Percentiles rank a stretch among this genome's conserved stretches.
Conservation (phyloP, 345 rosid genomes). For the Eucalyptus regnans region DNA sequence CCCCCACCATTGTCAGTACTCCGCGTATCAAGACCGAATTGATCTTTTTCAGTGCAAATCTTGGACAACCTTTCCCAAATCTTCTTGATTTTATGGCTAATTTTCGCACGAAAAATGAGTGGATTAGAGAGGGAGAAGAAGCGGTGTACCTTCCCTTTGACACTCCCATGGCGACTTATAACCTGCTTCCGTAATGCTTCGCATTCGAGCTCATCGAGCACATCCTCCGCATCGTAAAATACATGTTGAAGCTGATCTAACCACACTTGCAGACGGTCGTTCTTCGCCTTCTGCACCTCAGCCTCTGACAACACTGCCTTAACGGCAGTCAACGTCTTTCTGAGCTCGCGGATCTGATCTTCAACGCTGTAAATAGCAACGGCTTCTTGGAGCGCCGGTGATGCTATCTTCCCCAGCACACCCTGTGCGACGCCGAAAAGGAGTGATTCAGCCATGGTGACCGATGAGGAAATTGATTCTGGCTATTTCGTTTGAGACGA, state of each 20-base stretch:
- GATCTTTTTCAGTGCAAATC: not conserved
- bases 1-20: not conserved
- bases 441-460: not conserved
- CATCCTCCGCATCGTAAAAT: not conserved
- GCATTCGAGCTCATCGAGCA: not conserved
- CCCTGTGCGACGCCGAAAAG: not conserved
- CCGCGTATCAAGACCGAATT: not conserved
- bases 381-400: not conserved
- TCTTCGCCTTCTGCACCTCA: not conserved
- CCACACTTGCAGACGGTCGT: not conserved
- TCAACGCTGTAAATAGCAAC: accelerated
- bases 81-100: not conserved
- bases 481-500: not conserved
- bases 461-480: not conserved
- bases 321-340: not conserved
- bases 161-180: accelerated
- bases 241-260: not conserved
- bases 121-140: not conserved
- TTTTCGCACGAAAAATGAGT: not conserved
- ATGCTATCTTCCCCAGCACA: not conserved
- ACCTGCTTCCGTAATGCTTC: not conserved
- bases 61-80: not conserved
- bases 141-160: not conserved
- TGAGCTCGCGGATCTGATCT: accelerated
- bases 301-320: not conserved